A percentile compares a stretch with the other conserved stretches of the same genome.
Evolutionary conservation across 208 protist species (phyloP).

Genomic region (Blechomonas ayalai): DNA sequence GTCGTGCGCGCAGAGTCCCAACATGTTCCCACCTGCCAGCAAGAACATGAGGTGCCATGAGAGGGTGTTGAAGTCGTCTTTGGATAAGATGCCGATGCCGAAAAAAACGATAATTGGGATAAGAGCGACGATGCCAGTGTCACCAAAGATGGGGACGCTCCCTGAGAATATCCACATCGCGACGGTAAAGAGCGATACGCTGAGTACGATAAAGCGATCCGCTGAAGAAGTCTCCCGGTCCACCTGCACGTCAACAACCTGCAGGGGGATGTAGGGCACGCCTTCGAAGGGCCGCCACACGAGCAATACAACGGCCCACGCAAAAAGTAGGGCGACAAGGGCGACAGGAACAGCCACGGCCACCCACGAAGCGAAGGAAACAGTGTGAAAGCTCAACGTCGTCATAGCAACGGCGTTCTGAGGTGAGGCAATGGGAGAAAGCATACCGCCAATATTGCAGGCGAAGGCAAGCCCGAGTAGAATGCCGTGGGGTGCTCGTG

Average conservation of each 20-base stretch:
- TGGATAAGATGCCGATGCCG: conserved; percentile 84
- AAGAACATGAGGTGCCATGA: conserved; percentile 93
- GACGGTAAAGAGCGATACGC: conserved; percentile 70
- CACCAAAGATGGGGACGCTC: conserved; percentile 81
- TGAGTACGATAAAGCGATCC: conserved; percentile 55
- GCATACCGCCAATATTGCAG: conserved; percentile 94
- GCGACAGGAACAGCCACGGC: conserved; percentile 77
- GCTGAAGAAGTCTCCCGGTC: conserved; percentile 37
- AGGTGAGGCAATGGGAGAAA: conserved; percentile 91
- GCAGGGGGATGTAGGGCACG: conserved; percentile 78
- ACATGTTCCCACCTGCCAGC: conserved; percentile 90
- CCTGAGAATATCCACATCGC: conserved; percentile 79
- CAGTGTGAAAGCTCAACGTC: conserved; percentile 61
- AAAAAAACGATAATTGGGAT: conserved; percentile 92
- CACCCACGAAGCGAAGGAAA: conserved; percentile 85
- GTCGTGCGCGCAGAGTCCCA: conserved; percentile 84
- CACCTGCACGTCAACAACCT: conserved; percentile 62
- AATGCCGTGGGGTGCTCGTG: conserved; percentile 74
- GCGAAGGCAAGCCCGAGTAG: conserved; percentile 90
- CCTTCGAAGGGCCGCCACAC: conserved; percentile 85
- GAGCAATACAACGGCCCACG: conserved; percentile 76
- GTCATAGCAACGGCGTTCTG: conserved; percentile 92
- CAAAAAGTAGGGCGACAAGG: conserved; percentile 37
- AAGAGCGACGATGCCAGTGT: conserved; percentile 89
- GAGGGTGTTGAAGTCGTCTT: conserved; percentile 90